Evolutionary conservation across 2,329 filamentous ascomycete species (phyloP).

Genomic region (Rhynchosporium secalis): DNA sequence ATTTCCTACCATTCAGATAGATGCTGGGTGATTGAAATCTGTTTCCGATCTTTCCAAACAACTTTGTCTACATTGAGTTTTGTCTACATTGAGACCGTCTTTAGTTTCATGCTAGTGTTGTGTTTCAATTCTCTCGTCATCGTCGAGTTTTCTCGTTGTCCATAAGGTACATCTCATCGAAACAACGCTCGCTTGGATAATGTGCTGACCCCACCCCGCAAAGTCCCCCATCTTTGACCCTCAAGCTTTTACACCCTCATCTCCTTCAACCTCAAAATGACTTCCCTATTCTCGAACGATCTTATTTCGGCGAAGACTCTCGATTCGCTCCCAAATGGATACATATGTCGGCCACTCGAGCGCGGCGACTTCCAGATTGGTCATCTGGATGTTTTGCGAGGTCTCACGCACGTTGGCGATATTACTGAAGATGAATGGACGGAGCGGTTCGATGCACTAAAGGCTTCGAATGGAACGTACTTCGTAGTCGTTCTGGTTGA

Average conservation of each 20-base stretch:
- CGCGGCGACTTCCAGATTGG: slow-evolving; percentile 68
- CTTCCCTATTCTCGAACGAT: slow-evolving; percentile 66
- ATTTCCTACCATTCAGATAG: no score
- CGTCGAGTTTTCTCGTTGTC: no score
- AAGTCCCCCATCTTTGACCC: neutral
- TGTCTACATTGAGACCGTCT: no score
- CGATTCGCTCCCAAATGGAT: slow-evolving; percentile 73
- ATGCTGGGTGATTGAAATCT: no score
- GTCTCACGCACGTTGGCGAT: slow-evolving; percentile 88
- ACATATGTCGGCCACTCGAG: slow-evolving; percentile 76
- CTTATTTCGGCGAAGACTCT: slow-evolving; percentile 76
- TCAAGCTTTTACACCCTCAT: slow-evolving; percentile 1
- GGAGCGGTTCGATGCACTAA: slow-evolving; percentile 79
- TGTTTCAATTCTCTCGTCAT: no score
- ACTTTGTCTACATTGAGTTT: no score
- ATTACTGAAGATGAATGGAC: slow-evolving; percentile 72
- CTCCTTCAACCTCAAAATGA: slow-evolving; percentile 10
- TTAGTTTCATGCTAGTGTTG: no score
- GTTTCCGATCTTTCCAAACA: no score
- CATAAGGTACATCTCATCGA: no score
- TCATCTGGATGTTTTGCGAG: slow-evolving; percentile 85
- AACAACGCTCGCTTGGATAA: neutral
- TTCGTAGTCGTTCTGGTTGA: slow-evolving; percentile 86
- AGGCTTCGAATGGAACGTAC: slow-evolving; percentile 66
- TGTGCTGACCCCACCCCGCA: neutral